Base-by-base conservation (phyloP, 768 basidiomycete genomes). In the Kwoniella mangroviensis region DNA sequence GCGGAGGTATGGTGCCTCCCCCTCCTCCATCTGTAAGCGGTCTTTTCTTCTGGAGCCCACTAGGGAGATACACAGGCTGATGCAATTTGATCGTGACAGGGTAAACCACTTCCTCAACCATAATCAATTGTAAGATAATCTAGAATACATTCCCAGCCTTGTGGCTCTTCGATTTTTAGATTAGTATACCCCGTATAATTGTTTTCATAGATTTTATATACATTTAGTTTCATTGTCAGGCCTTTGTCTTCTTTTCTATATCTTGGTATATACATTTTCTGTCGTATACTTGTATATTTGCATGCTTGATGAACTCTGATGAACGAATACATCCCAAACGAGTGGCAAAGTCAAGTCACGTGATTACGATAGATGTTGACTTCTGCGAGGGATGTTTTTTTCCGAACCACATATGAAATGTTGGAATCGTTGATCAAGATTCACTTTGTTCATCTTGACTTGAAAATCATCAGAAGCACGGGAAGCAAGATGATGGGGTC, bases 81-180 rank as follows among this genome's bases (percentile, higher is more conserved):
- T 57, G 56, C 9, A 7, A 24, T 15, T 6, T 57, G 26, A 15
- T 57, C 21, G 4, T 60, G 6, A 45, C 49, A 76, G 75, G 45
- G 62, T 43, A 72, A 73, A 67, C 75, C 75, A 2, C 61, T 76
- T 19, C 75, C 75, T 21, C 69, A 73, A 42, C 53, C 55, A 3
- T 65, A 63, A 24, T 49, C 45, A 6, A 49, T 4, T 12, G 58
- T 60, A 24, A 41, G 43, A 3, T 17, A 34, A 34, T 55, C 53
- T 55, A 21, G 12, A 55, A 55, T 21, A 21, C 53, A 17, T 55
- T 1, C 21, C 21, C 24, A 55, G n/a, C 21, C 3, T 22, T 21
- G n/a, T 26, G 53, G 53, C 53, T 55, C 3, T 55, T n/a, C 19
- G 53, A 7, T 34, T 34, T 49, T 49, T 11, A 13, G 1, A 12